Evolutionary conservation across 495 filamentous ascomycete species (phyloP), one percentile per base, ranked within the genome.

Genomic region (Haplographium delicatum): DNA sequence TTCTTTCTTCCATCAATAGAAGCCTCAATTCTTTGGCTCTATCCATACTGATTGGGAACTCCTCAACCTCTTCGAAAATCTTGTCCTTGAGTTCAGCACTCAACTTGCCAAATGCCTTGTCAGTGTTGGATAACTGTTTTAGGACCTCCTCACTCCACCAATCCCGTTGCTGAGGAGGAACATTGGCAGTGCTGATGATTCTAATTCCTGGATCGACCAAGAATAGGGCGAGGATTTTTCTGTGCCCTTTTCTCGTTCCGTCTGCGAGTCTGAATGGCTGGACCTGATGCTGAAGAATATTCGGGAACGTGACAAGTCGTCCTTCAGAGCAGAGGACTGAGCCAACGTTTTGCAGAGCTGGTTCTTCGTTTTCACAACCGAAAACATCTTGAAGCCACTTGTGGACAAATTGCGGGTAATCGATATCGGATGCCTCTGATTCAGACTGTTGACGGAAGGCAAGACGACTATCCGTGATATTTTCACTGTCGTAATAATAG

Each of bases 401-500:
- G 44, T 60, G 0, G 53, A 37, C n/a, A 51, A 40, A 15, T 44
- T 47, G 33, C 13, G 15, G 26, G n/a, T 54, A 38, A 0, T 11
- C 5, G 8, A 40, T n/a, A 2, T 46, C 44, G 26, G 56, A 51
- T 34, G 45, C 22, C 37, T 47, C 56, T 13, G 65, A 51, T 28
- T 18, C 42, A 0, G 9, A 25, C 23, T 54, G 54, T 27, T 76
- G 67, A 11, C 74, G 72, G 57, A 86, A 83, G 0, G 67, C 56
- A 0, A 86, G 68, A 22, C 54, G 57, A 48, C 68, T 77, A 5
- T 71, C 61, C 4, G 74, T 81, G 44, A 85, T 76, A 60, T 89
- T 87, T 3, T 79, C 65, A 43, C 56, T 65, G 51, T 82, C 76
- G 58, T 80, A 83, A 66, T 82, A 82, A 62, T 80, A 83, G 5